Evolutionary conservation across 306 rosid species (phyloP).

Genomic region (Hylodesmum podocarpum): DNA sequence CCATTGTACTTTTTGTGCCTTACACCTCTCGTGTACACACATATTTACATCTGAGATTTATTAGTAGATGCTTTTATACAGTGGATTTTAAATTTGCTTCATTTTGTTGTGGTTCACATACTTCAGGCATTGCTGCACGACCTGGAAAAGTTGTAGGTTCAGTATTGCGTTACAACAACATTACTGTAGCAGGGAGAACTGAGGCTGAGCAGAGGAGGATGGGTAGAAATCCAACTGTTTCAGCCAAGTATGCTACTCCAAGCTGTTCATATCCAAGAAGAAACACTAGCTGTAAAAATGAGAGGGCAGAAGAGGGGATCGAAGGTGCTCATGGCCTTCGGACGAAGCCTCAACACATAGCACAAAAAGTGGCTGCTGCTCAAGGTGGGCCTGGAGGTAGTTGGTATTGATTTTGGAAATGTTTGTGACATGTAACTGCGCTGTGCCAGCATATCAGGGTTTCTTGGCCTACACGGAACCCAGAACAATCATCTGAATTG

Average conservation of each 20-base stretch:
- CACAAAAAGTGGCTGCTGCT: conserved; percentile 84
- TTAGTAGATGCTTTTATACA: neutral
- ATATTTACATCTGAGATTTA: neutral
- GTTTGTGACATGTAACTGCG: conserved; percentile 1
- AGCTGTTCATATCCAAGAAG: conserved; percentile 73
- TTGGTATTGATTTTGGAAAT: conserved; percentile 59
- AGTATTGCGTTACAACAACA: conserved; percentile 61
- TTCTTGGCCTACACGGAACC: neutral
- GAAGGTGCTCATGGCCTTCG: conserved; percentile 66
- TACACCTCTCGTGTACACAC: neutral
- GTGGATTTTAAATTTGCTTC: conserved; percentile 4
- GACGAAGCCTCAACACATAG: conserved; percentile 65
- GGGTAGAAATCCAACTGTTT: conserved; percentile 54
- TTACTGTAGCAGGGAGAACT: conserved; percentile 43
- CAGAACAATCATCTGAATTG: conserved; percentile 26
- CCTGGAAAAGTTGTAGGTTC: conserved; percentile 80
- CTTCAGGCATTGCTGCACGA: conserved; percentile 71
- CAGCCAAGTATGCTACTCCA: conserved; percentile 52
- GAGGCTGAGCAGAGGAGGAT: conserved; percentile 70
- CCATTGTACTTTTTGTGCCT: neutral
- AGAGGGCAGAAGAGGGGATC: conserved; percentile 62
- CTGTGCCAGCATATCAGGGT: conserved; percentile 9
- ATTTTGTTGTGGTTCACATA: neutral
- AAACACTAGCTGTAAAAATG: conserved; percentile 70
- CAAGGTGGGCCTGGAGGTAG: conserved; percentile 72